Percentiles rank a stretch among this genome's conserved stretches.
Conservation (phyloP, 768 basidiomycete genomes). For the Saitozyma podzolica region DNA sequence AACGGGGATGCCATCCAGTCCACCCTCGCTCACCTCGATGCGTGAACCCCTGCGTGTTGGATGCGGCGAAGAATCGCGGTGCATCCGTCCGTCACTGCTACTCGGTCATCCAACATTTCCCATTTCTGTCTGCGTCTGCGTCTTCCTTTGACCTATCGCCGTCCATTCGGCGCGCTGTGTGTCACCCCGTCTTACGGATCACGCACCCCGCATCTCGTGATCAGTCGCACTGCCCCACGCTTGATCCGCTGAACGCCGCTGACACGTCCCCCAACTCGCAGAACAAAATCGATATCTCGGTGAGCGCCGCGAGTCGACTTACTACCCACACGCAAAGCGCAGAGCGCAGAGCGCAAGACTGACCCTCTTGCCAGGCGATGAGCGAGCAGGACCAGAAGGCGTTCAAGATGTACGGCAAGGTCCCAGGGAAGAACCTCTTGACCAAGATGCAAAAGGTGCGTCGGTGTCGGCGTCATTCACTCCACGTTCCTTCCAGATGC, state of each 20-base stretch:
- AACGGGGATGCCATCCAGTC: too few species aligned
- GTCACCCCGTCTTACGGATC: background rate
- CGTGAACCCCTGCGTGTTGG: too few species aligned
- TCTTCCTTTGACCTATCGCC: background rate
- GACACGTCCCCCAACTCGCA: constrained; percentile 48
- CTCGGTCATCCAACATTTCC: background rate
- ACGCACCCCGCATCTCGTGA: constrained; percentile 62
- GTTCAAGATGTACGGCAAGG: constrained; percentile 89
- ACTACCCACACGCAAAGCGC: constrained; percentile 9
- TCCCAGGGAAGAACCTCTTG: constrained; percentile 91
- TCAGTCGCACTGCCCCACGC: too few species aligned
- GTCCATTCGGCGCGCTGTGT: background rate
- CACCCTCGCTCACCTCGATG: too few species aligned
- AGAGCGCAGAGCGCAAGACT: background rate
- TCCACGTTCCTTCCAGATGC: background rate
- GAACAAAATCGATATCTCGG: constrained; percentile 94
- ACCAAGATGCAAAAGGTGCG: constrained; percentile 91
- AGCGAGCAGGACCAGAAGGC: constrained; percentile 89
- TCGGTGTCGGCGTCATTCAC: background rate
- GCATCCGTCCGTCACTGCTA: background rate
- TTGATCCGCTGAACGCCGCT: too few species aligned
- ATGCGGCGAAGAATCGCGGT: too few species aligned
- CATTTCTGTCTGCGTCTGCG: background rate
- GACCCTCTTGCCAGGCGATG: constrained; percentile 59
- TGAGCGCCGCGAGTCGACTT: constrained; percentile 69